Base-by-base conservation (phyloP, 2,329 filamentous ascomycete genomes). In the Xylariales sp. region DNA sequence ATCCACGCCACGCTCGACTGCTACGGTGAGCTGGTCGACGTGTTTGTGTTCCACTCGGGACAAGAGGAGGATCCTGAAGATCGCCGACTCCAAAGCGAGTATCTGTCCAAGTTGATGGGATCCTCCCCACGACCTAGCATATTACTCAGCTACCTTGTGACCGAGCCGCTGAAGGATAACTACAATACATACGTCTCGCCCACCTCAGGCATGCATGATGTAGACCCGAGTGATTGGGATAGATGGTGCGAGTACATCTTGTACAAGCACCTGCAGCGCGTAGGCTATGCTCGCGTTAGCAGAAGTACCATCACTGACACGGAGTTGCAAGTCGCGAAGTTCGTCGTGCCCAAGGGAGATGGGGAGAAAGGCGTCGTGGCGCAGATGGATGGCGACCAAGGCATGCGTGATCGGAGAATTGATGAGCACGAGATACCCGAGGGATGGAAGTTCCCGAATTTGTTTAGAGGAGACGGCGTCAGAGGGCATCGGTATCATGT, bases 201-300 rank as follows among this genome's bases (percentile, higher is more conserved):
- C 40, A 70, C 71, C 44, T 95, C 86, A 44, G 88, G 89, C 8
- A 98, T 98, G 93, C 82, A 87, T 56, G 93, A 98, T 57, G 93
- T 98, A 37, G 93, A 98, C 57, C 78, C 83, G 0, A 82, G 74
- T 3, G 93, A 98, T 61, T 95, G 89, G 89, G 93, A 98, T 63
- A 75, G 93, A 42, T 98, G 93, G 93, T 98, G 93, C 70, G 91
- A 98, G 70, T 98, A 98, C 64, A 96, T 98, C 51, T 70, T 98
- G 19, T 98, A 88, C 74, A 96, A 96, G 72, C 82, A 82, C 10
- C 67, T 98, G 47, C 84, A 82, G 64, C 78, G 91, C 47, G 84
- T 86, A 0, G 91, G 88, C 1, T 98, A 98, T 61, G 93, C 93
- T 4, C 74, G 93, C 40, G 84, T 98, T 39, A 91, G 85, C 55